Conservation (phyloP, 2,329 filamentous ascomycete genomes). For the Scedosporium boydii region DNA sequence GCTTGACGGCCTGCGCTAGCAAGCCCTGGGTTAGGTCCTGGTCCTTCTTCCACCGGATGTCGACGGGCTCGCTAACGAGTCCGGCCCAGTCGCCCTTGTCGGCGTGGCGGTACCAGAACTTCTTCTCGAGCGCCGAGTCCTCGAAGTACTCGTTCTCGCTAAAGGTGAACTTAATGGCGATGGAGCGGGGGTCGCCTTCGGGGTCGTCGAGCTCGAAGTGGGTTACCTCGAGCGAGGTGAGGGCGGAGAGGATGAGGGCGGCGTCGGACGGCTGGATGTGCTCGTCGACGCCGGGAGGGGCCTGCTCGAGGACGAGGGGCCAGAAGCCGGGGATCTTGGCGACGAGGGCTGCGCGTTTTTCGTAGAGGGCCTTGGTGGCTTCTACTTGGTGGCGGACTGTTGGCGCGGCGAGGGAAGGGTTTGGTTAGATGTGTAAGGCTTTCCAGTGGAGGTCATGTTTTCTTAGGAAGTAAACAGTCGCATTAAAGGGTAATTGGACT, state of each 20-base stretch:
- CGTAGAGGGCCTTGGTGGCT: constrained; percentile 62
- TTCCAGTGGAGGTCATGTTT: constrained; percentile 2
- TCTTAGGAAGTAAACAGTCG: too few relatives aligned
- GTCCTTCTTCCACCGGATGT: constrained; percentile 77
- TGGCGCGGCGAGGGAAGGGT: not conserved
- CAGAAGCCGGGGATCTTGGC: constrained; percentile 80
- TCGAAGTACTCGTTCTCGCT: constrained; percentile 73
- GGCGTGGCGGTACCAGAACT: constrained; percentile 73
- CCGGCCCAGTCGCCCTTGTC: constrained; percentile 60
- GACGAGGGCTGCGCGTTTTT: constrained; percentile 62
- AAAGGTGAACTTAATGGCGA: constrained; percentile 73
- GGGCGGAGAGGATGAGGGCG: constrained; percentile 56
- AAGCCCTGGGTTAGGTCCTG: constrained; percentile 79
- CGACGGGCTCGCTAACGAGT: constrained; percentile 79
- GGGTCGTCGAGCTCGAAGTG: constrained; percentile 67
- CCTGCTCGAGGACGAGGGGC: constrained; percentile 85
- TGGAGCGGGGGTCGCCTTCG: constrained; percentile 68
- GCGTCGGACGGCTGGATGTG: constrained; percentile 78
- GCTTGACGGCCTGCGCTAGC: constrained; percentile 60
- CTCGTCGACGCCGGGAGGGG: constrained; percentile 76
- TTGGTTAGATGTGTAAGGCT: constrained; percentile 10
- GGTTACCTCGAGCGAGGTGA: constrained; percentile 61
- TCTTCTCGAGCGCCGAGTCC: constrained; percentile 74
- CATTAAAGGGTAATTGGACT: too few relatives aligned
- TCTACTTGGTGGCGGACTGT: constrained; percentile 64